Conservation (phyloP, 2,329 filamentous ascomycete genomes). For the Myriosclerotinia curreyana region DNA sequence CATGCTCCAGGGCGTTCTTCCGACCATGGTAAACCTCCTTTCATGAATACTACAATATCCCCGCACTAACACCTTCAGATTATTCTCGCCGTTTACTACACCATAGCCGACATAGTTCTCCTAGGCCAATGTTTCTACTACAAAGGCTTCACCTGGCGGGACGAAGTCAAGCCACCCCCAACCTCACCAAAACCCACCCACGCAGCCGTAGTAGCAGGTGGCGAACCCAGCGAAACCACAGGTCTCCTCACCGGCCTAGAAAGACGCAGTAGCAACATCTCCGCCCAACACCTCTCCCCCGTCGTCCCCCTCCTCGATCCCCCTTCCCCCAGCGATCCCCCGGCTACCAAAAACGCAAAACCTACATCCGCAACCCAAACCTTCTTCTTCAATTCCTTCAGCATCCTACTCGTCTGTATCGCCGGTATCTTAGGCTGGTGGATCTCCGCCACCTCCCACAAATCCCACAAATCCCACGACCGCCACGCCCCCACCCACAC, state of each 20-base stretch:
- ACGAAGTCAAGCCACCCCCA: constrained; percentile 47
- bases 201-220: neutral
- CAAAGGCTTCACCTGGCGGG: constrained; percentile 70
- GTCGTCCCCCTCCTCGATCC: constrained; percentile 73
- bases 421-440: too few species aligned
- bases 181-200: constrained; percentile 42
- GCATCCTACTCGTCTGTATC: too few species aligned
- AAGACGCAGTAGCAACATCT: constrained; percentile 50
- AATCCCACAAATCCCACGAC: constrained; percentile 28
- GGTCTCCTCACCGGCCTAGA: constrained; percentile 50
- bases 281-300: constrained; percentile 70
- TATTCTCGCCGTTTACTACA: constrained; percentile 92
- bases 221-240: constrained; percentile 52
- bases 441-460: too few species aligned
- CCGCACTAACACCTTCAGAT: constrained; percentile 48
- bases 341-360: too few species aligned
- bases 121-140: constrained; percentile 94
- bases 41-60: neutral
- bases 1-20: constrained; percentile 83
- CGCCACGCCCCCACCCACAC: constrained; percentile 39
- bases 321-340: constrained; percentile 33
- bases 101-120: constrained; percentile 84
- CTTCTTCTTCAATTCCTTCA: too few species aligned
- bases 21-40: constrained; percentile 69
- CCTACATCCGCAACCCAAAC: too few species aligned